phyloP scores from a whole-genome alignment of 2,329 filamentous ascomycete genomes.

The Fusarium scirpi region DNA sequence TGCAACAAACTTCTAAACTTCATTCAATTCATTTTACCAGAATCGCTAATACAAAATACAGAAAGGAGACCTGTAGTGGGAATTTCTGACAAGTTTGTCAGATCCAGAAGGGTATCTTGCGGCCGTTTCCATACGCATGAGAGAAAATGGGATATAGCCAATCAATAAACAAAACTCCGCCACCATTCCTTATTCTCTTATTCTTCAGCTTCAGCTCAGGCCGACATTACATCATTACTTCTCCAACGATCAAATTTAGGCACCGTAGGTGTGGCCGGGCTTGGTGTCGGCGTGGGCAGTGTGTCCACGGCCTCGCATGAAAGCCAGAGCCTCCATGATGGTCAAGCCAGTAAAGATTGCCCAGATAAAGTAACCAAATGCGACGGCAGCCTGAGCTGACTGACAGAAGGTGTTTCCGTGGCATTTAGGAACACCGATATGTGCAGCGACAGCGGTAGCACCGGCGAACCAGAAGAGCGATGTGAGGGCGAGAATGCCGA shows the following conservation, averaged over 20 bases:
- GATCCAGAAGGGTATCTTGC: slow-evolving; percentile 42
- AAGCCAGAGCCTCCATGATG: slow-evolving; percentile 60
- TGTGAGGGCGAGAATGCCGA: slow-evolving; percentile 77
- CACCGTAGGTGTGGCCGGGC: slow-evolving; percentile 36
- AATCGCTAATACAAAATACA: slow-evolving; percentile 11
- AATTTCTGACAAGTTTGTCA: slow-evolving; percentile 19
- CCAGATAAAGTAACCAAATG: slow-evolving; percentile 75
- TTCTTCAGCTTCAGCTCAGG: not conserved
- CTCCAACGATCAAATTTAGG: slow-evolving; percentile 14
- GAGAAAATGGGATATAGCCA: slow-evolving; percentile 6
- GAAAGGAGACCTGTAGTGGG: slow-evolving; percentile 17
- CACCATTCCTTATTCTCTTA: not conserved
- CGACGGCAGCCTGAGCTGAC: slow-evolving; percentile 71
- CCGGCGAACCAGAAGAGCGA: slow-evolving; percentile 93
- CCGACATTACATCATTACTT: slow-evolving; percentile 3
- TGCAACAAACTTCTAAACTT: not conserved
- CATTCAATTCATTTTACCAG: not conserved
- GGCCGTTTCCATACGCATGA: slow-evolving; percentile 37
- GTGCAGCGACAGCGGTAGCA: slow-evolving; percentile 80
- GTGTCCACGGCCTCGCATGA: slow-evolving; percentile 56
- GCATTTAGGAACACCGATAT: slow-evolving; percentile 66
- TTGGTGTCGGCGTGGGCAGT: slow-evolving; percentile 49
- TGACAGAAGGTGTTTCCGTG: slow-evolving; percentile 69
- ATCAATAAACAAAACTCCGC: slow-evolving; percentile 3
- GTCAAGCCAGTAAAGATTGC: slow-evolving; percentile 62